Percentiles rank a stretch among this genome's conserved stretches.
Conservation (phyloP, 2,329 filamentous ascomycete genomes). For the Verticillium isaacii region DNA sequence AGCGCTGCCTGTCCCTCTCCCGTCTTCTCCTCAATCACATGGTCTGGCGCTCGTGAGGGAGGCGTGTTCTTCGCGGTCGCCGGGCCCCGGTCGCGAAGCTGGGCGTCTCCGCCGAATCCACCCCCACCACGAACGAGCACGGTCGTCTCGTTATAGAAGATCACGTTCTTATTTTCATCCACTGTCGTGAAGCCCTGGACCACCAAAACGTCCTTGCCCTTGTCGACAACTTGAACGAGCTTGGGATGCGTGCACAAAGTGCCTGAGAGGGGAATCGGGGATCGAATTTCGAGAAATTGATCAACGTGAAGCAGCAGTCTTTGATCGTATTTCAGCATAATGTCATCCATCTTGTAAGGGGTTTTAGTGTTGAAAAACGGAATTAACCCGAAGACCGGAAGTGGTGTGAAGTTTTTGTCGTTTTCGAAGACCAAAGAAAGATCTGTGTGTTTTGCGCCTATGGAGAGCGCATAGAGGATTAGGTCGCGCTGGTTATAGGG, state of each 20-base stretch:
- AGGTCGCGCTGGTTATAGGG: constrained; percentile 80
- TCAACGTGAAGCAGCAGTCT: constrained; percentile 99
- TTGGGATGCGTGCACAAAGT: constrained; percentile 70
- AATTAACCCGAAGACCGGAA: constrained; percentile 94
- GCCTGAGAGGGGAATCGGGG: constrained; percentile 81
- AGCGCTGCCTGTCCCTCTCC: constrained; percentile 87
- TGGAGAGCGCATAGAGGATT: constrained; percentile 91
- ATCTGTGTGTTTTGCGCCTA: constrained; percentile 88
- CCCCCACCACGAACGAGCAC: constrained; percentile 88
- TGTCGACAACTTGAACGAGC: constrained; percentile 93
- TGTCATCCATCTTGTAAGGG: constrained; percentile 73
- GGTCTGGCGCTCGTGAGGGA: constrained; percentile 72
- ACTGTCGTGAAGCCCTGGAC: constrained; percentile 79
- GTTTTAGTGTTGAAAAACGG: constrained; percentile 83
- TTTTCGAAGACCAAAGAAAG: constrained; percentile 88
- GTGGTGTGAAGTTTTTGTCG: constrained; percentile 83
- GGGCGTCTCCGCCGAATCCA: constrained; percentile 81
- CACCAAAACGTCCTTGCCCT: constrained; percentile 83
- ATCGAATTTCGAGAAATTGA: constrained; percentile 95
- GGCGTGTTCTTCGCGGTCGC: constrained; percentile 75
- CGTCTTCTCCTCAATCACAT: constrained; percentile 79
- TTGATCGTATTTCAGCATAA: constrained; percentile 93
- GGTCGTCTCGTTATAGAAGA: constrained; percentile 97
- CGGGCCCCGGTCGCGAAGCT: constrained; percentile 71
- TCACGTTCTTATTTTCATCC: constrained; percentile 76